These are phyloP conservation scores for Blastobotrys capitulatus DNA, from an alignment of 1,139 yeast species.

Conservation along the genomic window DNA sequence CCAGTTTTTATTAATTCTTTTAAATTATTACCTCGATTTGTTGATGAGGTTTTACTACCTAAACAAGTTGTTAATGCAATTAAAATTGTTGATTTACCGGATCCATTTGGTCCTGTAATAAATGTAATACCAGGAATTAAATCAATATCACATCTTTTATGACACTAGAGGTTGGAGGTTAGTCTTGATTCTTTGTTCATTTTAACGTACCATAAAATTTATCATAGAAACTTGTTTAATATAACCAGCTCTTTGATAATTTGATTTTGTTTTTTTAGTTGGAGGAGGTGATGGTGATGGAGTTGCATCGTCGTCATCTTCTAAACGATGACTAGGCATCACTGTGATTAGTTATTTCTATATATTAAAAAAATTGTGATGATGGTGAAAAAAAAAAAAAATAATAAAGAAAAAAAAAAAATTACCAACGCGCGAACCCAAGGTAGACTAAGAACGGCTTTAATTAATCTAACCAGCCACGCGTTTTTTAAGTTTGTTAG, in stretches of 20 bases:
- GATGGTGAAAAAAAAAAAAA: no score
- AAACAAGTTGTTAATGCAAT: slow-evolving; percentile 88
- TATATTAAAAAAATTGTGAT: no score
- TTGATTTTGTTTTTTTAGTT: no score
- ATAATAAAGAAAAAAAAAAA: no score
- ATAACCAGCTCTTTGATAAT: slow-evolving; percentile 21
- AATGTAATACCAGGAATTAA: slow-evolving; percentile 86
- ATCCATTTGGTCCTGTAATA: slow-evolving; percentile 90
- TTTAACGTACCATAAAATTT: slow-evolving; percentile 36
- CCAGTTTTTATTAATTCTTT: slow-evolving; percentile 78
- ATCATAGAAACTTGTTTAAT: slow-evolving; percentile 25
- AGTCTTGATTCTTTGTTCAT: background rate
- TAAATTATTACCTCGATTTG: slow-evolving; percentile 74
- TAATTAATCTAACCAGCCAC: no score
- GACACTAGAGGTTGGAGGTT: slow-evolving; percentile 39
- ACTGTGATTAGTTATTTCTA: no score
- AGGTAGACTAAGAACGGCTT: no score
- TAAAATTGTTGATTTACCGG: slow-evolving; percentile 89
- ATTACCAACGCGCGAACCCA: no score
- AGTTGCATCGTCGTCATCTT: no score
- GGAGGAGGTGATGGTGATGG: no score
- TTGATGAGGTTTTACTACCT: slow-evolving; percentile 92
- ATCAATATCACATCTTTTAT: slow-evolving; percentile 65
- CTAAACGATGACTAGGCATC: no score
- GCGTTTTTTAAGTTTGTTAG: no score